Evolutionary conservation across 2,329 filamentous ascomycete genomes (phyloP).

Genomic region (Ophiostoma quercus): DNA sequence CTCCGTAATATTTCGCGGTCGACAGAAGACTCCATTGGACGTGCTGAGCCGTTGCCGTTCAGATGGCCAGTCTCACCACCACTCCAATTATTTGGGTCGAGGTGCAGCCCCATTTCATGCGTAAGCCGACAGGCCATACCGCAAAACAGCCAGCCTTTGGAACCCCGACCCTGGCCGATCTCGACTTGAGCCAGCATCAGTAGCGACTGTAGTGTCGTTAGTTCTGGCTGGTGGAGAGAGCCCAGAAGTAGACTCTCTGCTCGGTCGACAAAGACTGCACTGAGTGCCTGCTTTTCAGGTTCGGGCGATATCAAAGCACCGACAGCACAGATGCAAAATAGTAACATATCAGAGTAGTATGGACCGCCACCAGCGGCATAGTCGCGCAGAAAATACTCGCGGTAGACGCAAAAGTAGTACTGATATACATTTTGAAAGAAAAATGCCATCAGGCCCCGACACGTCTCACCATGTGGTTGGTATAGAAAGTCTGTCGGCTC

Average conservation of each 20-base stretch:
- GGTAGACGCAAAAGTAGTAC: constrained; percentile 47
- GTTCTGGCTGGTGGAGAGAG: constrained; percentile 43
- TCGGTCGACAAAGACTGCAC: constrained; percentile 42
- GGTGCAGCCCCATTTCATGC: constrained; percentile 49
- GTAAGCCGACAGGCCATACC: constrained; percentile 49
- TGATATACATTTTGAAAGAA: constrained; percentile 47
- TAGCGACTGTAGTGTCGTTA: constrained; percentile 36
- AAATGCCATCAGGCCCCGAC: constrained; percentile 42
- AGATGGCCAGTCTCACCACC: constrained; percentile 24
- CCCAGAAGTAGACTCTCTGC: constrained; percentile 43
- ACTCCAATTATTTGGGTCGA: constrained; percentile 48
- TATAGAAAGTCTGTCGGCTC: neutral
- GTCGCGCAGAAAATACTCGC: constrained; percentile 47
- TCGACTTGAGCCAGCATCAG: constrained; percentile 32
- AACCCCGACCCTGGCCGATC: constrained; percentile 44
- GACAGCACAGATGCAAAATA: constrained; percentile 47
- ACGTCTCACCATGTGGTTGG: constrained; percentile 40
- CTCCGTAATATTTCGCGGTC: constrained; percentile 46
- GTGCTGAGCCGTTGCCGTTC: neutral
- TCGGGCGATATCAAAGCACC: constrained; percentile 45
- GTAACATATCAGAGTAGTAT: constrained; percentile 47
- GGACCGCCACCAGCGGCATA: constrained; percentile 43
- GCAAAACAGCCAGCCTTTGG: constrained; percentile 49
- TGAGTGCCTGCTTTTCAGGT: constrained; percentile 34
- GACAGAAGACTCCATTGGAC: constrained; percentile 33